Evolutionary conservation across 371 early-diverging fungal species (phyloP), one percentile per base, ranked within the genome.

Genomic region (Actinomortierella ambigua): DNA sequence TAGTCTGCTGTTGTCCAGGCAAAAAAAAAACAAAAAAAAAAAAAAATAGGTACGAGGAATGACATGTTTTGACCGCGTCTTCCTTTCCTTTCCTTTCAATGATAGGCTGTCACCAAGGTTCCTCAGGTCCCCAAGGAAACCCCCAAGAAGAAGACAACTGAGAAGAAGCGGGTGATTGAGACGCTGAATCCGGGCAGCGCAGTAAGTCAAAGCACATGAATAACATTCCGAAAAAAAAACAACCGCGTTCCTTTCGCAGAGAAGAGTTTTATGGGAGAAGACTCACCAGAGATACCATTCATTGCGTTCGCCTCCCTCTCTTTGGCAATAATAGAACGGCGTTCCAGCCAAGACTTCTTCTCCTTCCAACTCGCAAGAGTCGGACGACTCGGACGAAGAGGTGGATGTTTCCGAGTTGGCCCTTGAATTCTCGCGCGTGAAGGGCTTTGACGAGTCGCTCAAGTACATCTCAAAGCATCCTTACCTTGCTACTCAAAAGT

Each of bases 381-480:
- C 77, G 17, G 81, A 78, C 20, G 87, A 85, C 22, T 86, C 83
- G 1, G 81, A 85, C 15, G 85, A 81, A 28, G 87, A 86, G 20
- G 77, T 88, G 44, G 84, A 85, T 9, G 77, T 88, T 26, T 84
- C 90, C 28, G 81, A 83, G 26, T 77, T 84, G 22, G 88, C 90
- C 7, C 68, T 79, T 17, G 80, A 78, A 13, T 94, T 92, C 64
- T 80, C 90, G 2, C 81, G 80, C 26, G 63, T 88, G 18, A 82
- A 79, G 46, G 83, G 82, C 24, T 85, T 94, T 59, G 90, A 90
- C 34, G 82, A 84, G 15, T 85, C 88, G 40, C 84, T 81, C 65
- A 79, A 84, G 46, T 93, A 82, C 53, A 83, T 97, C 34, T 69
- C 73, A 28, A 80, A 83, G 28, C 78, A 96, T 65, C 84, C 90